phyloP scores from a whole-genome alignment of 345 rosid species.

The Sonneratia caseolaris region DNA sequence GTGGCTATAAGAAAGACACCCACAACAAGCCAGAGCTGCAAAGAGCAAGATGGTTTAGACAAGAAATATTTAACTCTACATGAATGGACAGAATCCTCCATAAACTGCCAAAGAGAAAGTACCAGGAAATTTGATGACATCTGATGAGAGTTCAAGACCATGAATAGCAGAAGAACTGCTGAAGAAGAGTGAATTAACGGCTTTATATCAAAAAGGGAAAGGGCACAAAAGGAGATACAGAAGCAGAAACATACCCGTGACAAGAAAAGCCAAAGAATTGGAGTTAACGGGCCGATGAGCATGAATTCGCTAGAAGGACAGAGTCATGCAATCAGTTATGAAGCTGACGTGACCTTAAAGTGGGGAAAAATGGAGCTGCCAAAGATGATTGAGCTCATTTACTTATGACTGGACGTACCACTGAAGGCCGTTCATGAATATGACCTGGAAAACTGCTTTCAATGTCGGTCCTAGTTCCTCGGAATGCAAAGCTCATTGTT shows the following conservation, averaged over 20 bases:
- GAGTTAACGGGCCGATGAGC: conserved; percentile 74
- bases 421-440: conserved; percentile 54
- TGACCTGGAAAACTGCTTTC: conserved; percentile 62
- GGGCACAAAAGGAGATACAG: conserved; percentile 6
- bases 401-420: conserved; percentile 34
- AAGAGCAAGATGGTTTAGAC: conserved; percentile 1
- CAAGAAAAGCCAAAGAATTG: conserved; percentile 83
- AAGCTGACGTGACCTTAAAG: neutral
- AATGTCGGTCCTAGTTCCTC: conserved; percentile 77
- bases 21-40: conserved; percentile 92
- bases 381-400: neutral
- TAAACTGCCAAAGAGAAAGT: conserved; percentile 13
- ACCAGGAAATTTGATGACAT: conserved; percentile 94
- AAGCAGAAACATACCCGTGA: conserved; percentile 43
- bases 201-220: neutral
- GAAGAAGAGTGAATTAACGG: conserved; percentile 13
- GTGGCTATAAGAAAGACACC: conserved; percentile 89
- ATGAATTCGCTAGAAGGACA: conserved; percentile 57
- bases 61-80: conserved; percentile 3
- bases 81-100: neutral
- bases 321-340: neutral
- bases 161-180: conserved; percentile 83
- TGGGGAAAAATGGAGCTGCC: conserved; percentile 1
- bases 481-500: conserved; percentile 74
- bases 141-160: conserved; percentile 91